A percentile compares a stretch with the other conserved stretches of the same genome.
Conservation (phyloP, 352 stramenopile species). For the Phytophthora pseudosyringae region DNA sequence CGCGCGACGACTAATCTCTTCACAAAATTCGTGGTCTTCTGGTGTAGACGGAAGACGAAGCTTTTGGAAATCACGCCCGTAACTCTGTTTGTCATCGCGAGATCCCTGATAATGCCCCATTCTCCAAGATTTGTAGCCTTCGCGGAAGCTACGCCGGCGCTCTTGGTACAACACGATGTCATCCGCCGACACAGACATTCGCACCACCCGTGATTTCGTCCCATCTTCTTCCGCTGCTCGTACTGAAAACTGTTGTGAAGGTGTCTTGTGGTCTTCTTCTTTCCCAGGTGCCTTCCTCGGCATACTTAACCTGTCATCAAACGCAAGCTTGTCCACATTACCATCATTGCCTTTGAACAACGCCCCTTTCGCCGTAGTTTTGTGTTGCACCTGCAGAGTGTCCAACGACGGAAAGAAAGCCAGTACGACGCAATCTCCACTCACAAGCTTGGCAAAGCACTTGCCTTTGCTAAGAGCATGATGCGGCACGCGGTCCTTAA, state of each 20-base stretch:
- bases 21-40: conserved; percentile 83
- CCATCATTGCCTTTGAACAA: conserved; percentile 13
- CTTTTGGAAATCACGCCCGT: conserved; percentile 49
- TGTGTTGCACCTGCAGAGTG: conserved; percentile 53
- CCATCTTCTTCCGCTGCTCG: conserved; percentile 33
- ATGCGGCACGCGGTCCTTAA: conserved; percentile 44
- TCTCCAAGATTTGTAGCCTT: conserved; percentile 87
- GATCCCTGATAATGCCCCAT: conserved; percentile 82
- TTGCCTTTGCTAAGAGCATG: conserved; percentile 69
- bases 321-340: conserved; percentile 7
- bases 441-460: conserved; percentile 88
- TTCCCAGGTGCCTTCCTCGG: conserved; percentile 15
- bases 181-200: conserved; percentile 81
- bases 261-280: conserved; percentile 2
- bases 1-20: conserved; percentile 62
- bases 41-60: conserved; percentile 60
- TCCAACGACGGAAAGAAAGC: conserved; percentile 82
- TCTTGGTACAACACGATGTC: conserved; percentile 89
- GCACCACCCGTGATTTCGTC: conserved; percentile 34
- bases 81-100: conserved; percentile 74
- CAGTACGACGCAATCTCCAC: conserved; percentile 73
- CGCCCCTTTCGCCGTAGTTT: conserved; percentile 24
- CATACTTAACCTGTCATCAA: conserved; percentile 16
- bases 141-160: conserved; percentile 73
- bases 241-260: conserved; percentile 42